Percentiles rank a stretch among this genome's conserved stretches.
These are phyloP conservation scores for Fraxinus sp. DNA, from an alignment of 305 asterid species.

Conservation along the genomic window DNA sequence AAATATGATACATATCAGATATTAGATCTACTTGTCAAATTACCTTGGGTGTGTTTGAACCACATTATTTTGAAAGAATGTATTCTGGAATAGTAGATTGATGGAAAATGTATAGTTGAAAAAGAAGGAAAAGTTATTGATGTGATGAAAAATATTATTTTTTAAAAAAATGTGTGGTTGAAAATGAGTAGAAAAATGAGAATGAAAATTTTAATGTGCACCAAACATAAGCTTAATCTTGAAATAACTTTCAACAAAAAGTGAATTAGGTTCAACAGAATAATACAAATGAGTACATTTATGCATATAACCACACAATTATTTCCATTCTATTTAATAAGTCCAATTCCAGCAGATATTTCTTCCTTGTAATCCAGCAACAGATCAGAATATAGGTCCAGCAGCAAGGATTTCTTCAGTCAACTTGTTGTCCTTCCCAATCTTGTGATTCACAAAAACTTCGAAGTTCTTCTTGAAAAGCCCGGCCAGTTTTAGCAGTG, in stretches of 20 bases:
- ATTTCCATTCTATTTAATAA: not conserved
- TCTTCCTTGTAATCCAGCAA: not conserved
- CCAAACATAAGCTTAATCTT: not conserved
- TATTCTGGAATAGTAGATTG: no score
- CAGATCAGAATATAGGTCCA: slow-evolving; percentile 46
- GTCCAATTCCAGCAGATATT: slow-evolving; percentile 22
- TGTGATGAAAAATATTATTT: no score
- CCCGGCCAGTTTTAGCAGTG: slow-evolving; percentile 54
- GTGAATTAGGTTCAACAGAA: not conserved
- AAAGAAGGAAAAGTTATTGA: no score
- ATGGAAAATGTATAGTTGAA: no score
- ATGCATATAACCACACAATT: not conserved
- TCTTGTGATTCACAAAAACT: slow-evolving; percentile 56
- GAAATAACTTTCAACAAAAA: not conserved
- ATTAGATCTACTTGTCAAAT: not conserved
- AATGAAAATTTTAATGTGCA: no score
- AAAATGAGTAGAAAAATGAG: no score
- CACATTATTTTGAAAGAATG: no score
- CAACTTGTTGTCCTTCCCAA: slow-evolving; percentile 54
- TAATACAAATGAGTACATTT: not conserved
- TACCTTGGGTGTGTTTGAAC: not conserved
- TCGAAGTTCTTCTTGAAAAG: slow-evolving; percentile 59
- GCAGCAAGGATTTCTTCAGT: slow-evolving; percentile 60
- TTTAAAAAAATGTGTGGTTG: no score
- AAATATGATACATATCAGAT: not conserved